Conservation (phyloP, 805 yeast genomes). For the Sungouiozyma ichnusensis region DNA sequence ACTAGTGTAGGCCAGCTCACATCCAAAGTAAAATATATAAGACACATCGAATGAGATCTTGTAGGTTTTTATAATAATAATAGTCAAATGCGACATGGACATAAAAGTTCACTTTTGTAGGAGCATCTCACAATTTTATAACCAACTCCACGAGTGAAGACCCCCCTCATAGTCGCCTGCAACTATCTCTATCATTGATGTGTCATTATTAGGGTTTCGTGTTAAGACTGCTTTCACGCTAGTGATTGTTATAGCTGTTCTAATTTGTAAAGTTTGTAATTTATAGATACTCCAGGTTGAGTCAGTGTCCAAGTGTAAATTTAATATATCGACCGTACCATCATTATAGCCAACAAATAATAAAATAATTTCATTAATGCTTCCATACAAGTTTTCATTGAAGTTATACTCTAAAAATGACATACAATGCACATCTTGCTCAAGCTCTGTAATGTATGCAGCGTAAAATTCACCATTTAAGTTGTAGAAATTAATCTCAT, state of each 20-base stretch:
- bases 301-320: constrained; percentile 17
- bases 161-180: not conserved
- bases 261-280: constrained; percentile 17
- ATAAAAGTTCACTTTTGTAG: no score
- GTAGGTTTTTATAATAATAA: no score
- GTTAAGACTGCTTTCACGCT: constrained; percentile 6
- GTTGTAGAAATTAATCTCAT: constrained; percentile 30
- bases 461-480: constrained; percentile 43
- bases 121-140: no score
- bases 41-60: constrained; percentile 5
- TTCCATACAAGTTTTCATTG: constrained; percentile 14
- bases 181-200: not conserved
- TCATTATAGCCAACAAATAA: constrained; percentile 30
- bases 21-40: constrained; percentile 31
- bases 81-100: no score
- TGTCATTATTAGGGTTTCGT: not conserved
- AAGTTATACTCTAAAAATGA: constrained; percentile 17
- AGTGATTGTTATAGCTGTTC: constrained; percentile 9
- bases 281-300: constrained; percentile 18
- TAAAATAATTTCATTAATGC: constrained; percentile 32
- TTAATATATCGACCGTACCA: constrained; percentile 25
- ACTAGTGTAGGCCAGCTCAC: constrained; percentile 38
- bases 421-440: constrained; percentile 18
- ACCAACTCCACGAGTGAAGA: not conserved
- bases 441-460: constrained; percentile 11